These are phyloP conservation scores for Botrytis fabae DNA, from an alignment of 2,329 filamentous ascomycete genomes.

Conservation along the genomic window DNA sequence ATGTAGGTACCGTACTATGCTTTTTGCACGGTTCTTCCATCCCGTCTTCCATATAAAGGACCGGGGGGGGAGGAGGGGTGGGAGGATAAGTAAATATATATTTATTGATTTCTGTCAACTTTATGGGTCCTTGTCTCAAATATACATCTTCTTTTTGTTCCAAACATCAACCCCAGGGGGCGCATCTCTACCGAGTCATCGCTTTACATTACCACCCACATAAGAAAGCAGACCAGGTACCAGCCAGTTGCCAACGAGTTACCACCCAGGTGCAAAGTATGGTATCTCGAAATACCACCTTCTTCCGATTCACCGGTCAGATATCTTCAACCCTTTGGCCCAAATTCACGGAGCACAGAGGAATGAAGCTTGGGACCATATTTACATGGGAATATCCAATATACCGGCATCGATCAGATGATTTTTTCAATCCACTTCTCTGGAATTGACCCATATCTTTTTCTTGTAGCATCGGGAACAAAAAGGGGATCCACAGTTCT, in stretches of 20 bases:
- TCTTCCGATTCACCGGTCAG: not conserved
- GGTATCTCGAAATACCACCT: not conserved
- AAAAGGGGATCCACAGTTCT: constrained; percentile 13
- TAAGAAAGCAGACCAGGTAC: not conserved
- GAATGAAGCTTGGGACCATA: not conserved
- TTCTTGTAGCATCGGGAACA: not conserved
- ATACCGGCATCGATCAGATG: constrained; percentile 7
- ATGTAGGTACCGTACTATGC: not conserved
- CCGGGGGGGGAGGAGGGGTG: not conserved
- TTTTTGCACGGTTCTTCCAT: not conserved
- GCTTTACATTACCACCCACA: not conserved
- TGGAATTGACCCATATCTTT: constrained; percentile 19
- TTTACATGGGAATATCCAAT: not conserved
- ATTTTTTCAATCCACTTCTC: constrained; percentile 11
- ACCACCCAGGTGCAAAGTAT: not conserved
- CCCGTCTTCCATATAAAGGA: not conserved
- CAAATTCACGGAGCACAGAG: not conserved
- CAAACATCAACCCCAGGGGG: not conserved
- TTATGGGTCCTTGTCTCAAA: constrained; percentile 7
- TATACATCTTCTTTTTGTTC: not conserved
- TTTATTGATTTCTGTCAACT: constrained; percentile 3
- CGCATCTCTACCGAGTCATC: constrained; percentile 7
- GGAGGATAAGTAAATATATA: not conserved
- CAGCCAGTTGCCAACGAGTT: not conserved
- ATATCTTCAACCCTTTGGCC: not conserved